A percentile compares a stretch with the other conserved stretches of the same genome.
These are phyloP conservation scores for Chlorella sp. DNA, from an alignment of 139 green algal species.

Conservation along the genomic window DNA sequence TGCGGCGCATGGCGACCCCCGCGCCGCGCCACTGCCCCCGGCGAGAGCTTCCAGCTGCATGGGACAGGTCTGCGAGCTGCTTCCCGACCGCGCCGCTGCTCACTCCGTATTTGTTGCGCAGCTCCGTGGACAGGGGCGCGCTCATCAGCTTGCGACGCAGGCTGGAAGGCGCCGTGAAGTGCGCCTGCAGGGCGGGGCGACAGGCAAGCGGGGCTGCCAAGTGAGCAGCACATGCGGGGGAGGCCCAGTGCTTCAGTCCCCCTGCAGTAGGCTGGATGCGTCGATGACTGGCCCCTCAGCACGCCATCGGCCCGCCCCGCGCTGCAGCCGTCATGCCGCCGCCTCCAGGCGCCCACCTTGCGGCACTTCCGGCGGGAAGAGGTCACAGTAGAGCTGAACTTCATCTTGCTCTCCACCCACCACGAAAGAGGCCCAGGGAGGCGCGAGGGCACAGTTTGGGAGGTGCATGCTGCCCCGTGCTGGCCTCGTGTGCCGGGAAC, in stretches of 20 bases:
- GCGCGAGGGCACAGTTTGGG: not conserved
- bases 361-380: constrained; percentile 93
- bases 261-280: not conserved
- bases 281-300: not conserved
- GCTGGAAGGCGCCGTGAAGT: constrained; percentile 96
- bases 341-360: constrained; percentile 76
- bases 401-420: constrained; percentile 64
- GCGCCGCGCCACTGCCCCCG: not conserved
- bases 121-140: constrained; percentile 89
- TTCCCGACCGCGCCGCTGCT: not conserved
- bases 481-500: not conserved
- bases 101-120: constrained; percentile 92
- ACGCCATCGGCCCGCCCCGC: not conserved
- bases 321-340: not conserved
- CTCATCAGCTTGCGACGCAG: constrained; percentile 96
- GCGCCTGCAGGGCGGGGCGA: constrained; percentile 72
- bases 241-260: not conserved
- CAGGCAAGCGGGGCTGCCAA: not conserved
- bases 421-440: not conserved
- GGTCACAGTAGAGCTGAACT: constrained; percentile 81
- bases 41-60: not conserved
- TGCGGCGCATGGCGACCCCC: not conserved
- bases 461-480: not conserved
- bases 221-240: not conserved
- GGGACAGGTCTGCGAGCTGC: not conserved